phyloP scores from a whole-genome alignment of 768 basidiomycete genomes.

The Pleurotus sapidus region DNA sequence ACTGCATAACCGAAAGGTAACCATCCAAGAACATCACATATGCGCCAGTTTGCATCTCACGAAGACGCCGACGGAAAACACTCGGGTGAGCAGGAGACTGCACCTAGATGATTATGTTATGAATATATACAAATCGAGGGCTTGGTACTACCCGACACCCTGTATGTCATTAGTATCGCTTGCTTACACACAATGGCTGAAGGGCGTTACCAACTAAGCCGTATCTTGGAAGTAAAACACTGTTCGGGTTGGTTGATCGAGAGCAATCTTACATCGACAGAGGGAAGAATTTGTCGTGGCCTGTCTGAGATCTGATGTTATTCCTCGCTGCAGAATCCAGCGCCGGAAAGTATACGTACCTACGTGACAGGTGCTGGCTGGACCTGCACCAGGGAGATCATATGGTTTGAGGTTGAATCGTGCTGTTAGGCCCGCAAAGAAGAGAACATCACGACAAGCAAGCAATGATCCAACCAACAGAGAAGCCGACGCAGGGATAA shows the following conservation, averaged over 20 bases:
- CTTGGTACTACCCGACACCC: not conserved
- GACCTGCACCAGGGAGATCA: not conserved
- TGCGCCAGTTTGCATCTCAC: not conserved
- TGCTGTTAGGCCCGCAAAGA: not conserved
- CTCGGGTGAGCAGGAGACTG: not conserved
- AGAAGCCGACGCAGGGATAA: too few relatives aligned
- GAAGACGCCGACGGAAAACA: constrained; percentile 1
- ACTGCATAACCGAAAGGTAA: not conserved
- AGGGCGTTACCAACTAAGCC: not conserved
- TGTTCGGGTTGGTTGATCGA: not conserved
- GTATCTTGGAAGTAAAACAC: not conserved
- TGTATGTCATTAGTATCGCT: not conserved
- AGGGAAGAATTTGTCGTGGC: constrained; percentile 2
- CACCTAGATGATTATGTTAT: not conserved
- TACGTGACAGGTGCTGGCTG: not conserved
- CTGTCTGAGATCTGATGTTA: not conserved
- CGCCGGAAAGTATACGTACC: not conserved
- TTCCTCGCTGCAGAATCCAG: not conserved
- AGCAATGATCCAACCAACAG: not conserved
- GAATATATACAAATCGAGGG: not conserved
- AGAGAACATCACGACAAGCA: not conserved
- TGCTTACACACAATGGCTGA: not conserved
- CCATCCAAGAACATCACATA: not conserved
- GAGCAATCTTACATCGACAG: not conserved
- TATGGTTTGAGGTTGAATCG: not conserved